Conservation (phyloP, 164 flowering plant genomes). For the Cinnamomum micranthum region DNA sequence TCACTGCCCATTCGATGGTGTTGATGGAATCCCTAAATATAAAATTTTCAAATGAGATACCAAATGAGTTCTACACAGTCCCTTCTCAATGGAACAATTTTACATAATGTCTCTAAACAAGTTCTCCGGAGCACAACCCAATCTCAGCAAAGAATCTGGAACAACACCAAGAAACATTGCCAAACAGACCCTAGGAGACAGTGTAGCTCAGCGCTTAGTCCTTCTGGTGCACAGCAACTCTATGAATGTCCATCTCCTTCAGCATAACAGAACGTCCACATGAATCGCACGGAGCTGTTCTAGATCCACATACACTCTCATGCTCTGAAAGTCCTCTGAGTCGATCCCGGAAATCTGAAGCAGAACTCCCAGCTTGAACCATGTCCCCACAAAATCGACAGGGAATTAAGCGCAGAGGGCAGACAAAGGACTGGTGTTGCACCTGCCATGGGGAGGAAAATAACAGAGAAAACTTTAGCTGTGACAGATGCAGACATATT, state of each 20-base stretch:
- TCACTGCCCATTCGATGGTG: too few species aligned
- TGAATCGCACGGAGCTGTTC: constrained; percentile 94
- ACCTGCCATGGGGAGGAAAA: constrained; percentile 43
- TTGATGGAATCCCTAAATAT: too few species aligned
- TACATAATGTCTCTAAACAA: too few species aligned
- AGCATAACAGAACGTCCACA: constrained; percentile 97
- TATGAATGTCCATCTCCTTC: constrained; percentile 98
- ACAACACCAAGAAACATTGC: too few species aligned
- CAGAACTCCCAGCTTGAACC: constrained; percentile 78
- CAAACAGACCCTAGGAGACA: neutral
- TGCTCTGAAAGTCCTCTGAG: constrained; percentile 84
- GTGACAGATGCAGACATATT: neutral
- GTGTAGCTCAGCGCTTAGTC: constrained; percentile 19
- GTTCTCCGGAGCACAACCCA: too few species aligned
- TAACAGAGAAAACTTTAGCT: neutral
- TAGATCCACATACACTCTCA: constrained; percentile 85
- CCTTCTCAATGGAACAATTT: too few species aligned
- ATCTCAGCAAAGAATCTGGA: too few species aligned
- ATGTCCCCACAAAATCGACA: constrained; percentile 92
- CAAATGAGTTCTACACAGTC: too few species aligned
- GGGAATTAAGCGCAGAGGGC: constrained; percentile 74
- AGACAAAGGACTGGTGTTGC: constrained; percentile 70
- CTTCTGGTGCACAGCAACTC: constrained; percentile 74
- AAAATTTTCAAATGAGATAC: too few species aligned
- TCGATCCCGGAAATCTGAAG: constrained; percentile 66